Evolutionary conservation across 495 filamentous ascomycete genomes (phyloP), one percentile per base, ranked within the genome.

Genomic region (Podospora tetraspora): DNA sequence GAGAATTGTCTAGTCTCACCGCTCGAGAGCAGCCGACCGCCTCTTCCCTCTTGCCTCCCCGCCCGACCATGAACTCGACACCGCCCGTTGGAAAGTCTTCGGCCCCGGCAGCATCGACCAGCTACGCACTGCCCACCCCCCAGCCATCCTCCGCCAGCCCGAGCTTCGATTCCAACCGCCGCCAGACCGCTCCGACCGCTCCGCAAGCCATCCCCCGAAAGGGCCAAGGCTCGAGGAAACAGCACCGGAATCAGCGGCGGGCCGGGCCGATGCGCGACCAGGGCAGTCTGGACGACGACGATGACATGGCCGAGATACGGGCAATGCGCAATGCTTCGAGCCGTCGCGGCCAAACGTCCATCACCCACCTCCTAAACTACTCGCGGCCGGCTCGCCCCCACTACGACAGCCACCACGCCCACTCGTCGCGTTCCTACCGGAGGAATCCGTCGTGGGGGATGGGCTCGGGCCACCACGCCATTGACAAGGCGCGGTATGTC

Each of bases 311-410:
- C 66, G 93, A 96, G 83, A 85, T 92, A 69, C 89, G 88, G 79
- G 90, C 90, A 75, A 91, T 97, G 85, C 88, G 88, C 79, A 93
- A 93, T 74, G 83, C 90, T 57, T 92, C 84, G 69, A 93, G 90
- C 75, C 90, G 94, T 37, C 91, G 94, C 69, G 96, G 94, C 69
- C 95, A 97, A 72, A 97, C 92, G 56, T 96, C 92, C 72, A 98
- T 99, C 75, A 97, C 95, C 21, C 95, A 99, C 79, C 80, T 99
- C 29, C 91, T 99, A 88, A 96, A 92, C 78, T 95, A 97, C 76
- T 87, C 90, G 57, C 83, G 93, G 37, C 91, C 94, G 21, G 90
- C 93, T 52, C 86, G 92, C 43, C 91, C 88, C 25, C 83, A 90
- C 70, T 84, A 88, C 80, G 86, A 74, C 67, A 74, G 59, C 70